These are phyloP conservation scores for Juglanconis oblonga DNA, from an alignment of 2,329 filamentous ascomycete genomes.

Conservation along the genomic window DNA sequence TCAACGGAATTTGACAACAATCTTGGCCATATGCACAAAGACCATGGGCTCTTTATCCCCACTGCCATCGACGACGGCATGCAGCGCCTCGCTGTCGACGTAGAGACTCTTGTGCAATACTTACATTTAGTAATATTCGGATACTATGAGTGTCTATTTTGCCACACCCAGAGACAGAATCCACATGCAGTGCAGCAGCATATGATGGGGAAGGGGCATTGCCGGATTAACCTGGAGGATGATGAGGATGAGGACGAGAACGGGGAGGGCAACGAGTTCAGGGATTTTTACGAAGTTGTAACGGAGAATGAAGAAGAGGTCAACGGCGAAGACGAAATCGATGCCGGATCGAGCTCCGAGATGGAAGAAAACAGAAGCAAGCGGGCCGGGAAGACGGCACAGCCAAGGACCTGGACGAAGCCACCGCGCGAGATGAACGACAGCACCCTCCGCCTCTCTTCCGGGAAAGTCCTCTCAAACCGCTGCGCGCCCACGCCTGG, in stretches of 20 bases:
- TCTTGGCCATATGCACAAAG: conserved; percentile 42
- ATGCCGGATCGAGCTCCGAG: neutral
- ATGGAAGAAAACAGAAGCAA: neutral
- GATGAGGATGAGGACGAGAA: too few relatives aligned
- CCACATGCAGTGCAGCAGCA: conserved; percentile 43
- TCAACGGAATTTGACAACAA: conserved; percentile 30
- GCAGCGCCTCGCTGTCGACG: conserved; percentile 36
- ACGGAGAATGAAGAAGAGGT: neutral
- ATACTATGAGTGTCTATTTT: conserved; percentile 46
- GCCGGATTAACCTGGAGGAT: conserved; percentile 33
- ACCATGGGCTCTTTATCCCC: conserved; percentile 42
- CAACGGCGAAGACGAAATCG: neutral
- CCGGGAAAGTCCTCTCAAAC: conserved; percentile 31
- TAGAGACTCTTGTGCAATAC: conserved; percentile 42
- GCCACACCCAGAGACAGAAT: conserved; percentile 37
- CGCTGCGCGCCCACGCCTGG: conserved; percentile 19
- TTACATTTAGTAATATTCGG: conserved; percentile 41
- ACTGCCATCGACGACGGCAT: conserved; percentile 24
- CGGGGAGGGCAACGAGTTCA: conserved; percentile 32
- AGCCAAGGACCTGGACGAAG: too few relatives aligned
- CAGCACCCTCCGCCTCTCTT: conserved; percentile 28
- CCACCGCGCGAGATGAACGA: conserved; percentile 17
- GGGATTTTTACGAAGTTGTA: conserved; percentile 32
- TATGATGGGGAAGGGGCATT: conserved; percentile 44
- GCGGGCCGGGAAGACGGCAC: too few relatives aligned